A percentile compares a stretch with the other conserved stretches of the same genome.
Evolutionary conservation across 805 yeast genomes (phyloP).

Genomic region (Sporopachydermia quercuum): DNA sequence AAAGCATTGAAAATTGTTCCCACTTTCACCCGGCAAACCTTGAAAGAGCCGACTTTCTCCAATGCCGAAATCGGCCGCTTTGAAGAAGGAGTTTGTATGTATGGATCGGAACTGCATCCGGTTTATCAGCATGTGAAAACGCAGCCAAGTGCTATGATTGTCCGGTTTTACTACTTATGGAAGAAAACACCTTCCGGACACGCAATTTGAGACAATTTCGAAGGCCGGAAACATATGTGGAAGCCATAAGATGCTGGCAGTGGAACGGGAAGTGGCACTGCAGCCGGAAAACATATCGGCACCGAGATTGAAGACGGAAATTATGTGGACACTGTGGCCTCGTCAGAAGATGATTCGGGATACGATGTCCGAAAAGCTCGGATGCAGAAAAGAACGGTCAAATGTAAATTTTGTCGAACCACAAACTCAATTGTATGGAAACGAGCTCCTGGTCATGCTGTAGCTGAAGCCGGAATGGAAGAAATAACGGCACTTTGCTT

Average conservation of each 20-base stretch:
- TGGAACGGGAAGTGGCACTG: constrained; percentile 10
- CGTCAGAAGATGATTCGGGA: constrained; percentile 56
- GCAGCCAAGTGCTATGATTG: constrained; percentile 65
- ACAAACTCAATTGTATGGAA: constrained; percentile 47
- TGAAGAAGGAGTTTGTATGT: constrained; percentile 56
- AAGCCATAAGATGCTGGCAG: constrained; percentile 20
- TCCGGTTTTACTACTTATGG: constrained; percentile 83
- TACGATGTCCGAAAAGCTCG: constrained; percentile 42
- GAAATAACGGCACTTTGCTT: constrained; percentile 52
- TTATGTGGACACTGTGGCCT: constrained; percentile 37
- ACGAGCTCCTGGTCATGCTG: constrained; percentile 47
- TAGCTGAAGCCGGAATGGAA: constrained; percentile 18
- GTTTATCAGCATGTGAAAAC: constrained; percentile 59
- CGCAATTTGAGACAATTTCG: constrained; percentile 67
- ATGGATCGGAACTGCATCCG: constrained; percentile 69
- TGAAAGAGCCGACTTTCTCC: constrained; percentile 72
- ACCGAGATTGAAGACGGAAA: constrained; percentile 13
- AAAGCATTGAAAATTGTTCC: constrained; percentile 33
- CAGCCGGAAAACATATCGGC: constrained; percentile 9
- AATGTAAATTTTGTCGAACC: constrained; percentile 64
- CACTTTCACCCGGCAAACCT: constrained; percentile 35
- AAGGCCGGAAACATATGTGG: constrained; percentile 53
- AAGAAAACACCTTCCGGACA: constrained; percentile 71
- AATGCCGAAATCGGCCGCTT: constrained; percentile 55
- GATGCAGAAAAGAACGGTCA: constrained; percentile 25